Percentiles rank a stretch among this genome's conserved stretches.
Evolutionary conservation across 129 eudicot genomes (phyloP).

Genomic region (Lactuca saligna): DNA sequence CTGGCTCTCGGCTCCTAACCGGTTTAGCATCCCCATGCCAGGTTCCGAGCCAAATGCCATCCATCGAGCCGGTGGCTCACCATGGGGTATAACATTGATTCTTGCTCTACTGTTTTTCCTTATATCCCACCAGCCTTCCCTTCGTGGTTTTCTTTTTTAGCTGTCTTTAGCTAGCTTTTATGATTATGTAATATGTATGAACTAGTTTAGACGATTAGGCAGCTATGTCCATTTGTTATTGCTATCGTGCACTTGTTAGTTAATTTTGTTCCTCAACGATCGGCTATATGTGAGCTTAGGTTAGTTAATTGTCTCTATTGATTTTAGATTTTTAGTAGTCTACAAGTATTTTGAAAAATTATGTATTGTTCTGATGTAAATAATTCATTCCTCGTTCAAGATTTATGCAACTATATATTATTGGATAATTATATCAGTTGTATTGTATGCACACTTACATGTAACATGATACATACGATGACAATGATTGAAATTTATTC

Average conservation of each 20-base stretch:
- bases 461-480: too few relatives aligned
- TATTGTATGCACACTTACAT: too few relatives aligned
- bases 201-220: neutral
- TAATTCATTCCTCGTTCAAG: too few relatives aligned
- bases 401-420: too few relatives aligned
- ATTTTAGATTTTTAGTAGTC: too few relatives aligned
- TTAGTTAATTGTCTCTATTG: too few relatives aligned
- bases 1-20: constrained; percentile 32
- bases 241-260: neutral
- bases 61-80: constrained; percentile 41
- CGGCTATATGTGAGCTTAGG: too few relatives aligned
- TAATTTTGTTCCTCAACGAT: neutral
- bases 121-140: constrained; percentile 38
- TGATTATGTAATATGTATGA: neutral
- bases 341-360: too few relatives aligned
- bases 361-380: too few relatives aligned
- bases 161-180: neutral
- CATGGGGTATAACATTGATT: constrained; percentile 44
- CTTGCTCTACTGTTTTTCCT: constrained; percentile 38
- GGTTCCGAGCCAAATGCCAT: constrained; percentile 44
- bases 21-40: constrained; percentile 32
- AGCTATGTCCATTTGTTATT: neutral
- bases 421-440: too few relatives aligned
- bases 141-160: constrained; percentile 32
- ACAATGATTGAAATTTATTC: too few relatives aligned